These are phyloP conservation scores for Chaetoscypha palmicola DNA, from an alignment of 2,329 filamentous ascomycete genomes.

Conservation along the genomic window DNA sequence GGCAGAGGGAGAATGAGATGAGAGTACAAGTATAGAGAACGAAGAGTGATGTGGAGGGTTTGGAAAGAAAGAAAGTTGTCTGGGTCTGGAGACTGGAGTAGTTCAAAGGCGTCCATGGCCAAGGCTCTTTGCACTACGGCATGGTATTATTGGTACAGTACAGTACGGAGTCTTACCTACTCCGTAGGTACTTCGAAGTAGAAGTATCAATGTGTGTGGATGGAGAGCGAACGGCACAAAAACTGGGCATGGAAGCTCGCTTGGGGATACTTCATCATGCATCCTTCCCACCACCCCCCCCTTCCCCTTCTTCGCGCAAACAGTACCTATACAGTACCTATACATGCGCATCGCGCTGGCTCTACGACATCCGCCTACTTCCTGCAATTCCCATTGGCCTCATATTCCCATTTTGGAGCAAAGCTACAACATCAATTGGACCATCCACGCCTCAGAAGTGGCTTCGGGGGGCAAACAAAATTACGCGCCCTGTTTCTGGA, in stretches of 20 bases:
- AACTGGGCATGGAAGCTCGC: not conserved
- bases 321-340: no score
- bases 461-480: slow-evolving; percentile 10
- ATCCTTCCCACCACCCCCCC: no score
- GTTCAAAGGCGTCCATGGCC: no score
- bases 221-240: not conserved
- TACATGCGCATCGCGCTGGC: not conserved
- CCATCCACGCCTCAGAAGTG: slow-evolving; percentile 13
- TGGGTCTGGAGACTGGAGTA: not conserved
- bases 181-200: no score
- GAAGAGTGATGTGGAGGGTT: not conserved
- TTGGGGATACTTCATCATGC: slow-evolving; percentile 10
- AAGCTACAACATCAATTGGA: slow-evolving; percentile 4
- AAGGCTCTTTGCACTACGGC: no score
- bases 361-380: slow-evolving; percentile 4
- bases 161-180: no score
- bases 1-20: no score
- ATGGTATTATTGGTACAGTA: no score
- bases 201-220: not conserved
- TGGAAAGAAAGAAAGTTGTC: not conserved
- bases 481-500: slow-evolving; percentile 20
- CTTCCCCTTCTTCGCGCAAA: no score
- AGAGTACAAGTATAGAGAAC: not conserved
- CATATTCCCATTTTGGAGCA: slow-evolving; percentile 9
- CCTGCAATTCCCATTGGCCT: slow-evolving; percentile 13